Conservation (phyloP, 2,329 filamentous ascomycete species). For the Hypoxylon sp. region DNA sequence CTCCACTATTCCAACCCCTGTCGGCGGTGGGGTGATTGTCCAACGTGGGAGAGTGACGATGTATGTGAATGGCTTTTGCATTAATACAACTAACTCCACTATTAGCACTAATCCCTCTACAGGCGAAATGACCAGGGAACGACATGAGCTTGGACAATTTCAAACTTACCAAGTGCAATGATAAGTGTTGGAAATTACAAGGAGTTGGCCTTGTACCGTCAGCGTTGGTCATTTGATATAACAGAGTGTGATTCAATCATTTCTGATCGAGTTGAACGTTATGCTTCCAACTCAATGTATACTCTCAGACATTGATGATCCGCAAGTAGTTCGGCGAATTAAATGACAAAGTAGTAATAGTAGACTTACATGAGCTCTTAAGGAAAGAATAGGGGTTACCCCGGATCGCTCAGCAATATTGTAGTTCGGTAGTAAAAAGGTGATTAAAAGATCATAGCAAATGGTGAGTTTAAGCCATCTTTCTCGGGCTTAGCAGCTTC, state of each 20-base stretch:
- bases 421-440: constrained; percentile 1
- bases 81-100: constrained; percentile 50
- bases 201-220: constrained; percentile 33
- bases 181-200: constrained; percentile 42
- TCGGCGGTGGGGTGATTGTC: constrained; percentile 41
- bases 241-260: constrained; percentile 36
- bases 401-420: constrained; percentile 15
- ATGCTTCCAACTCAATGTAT: constrained; percentile 24
- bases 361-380: constrained; percentile 33
- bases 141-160: constrained; percentile 41
- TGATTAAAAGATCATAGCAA: constrained; percentile 9
- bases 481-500: constrained; percentile 18
- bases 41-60: constrained; percentile 42
- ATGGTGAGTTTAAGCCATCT: constrained; percentile 15
- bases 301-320: constrained; percentile 21
- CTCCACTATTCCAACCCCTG: constrained; percentile 41
- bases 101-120: constrained; percentile 46
- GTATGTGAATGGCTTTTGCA: constrained; percentile 43
- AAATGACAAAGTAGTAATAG: constrained; percentile 17
- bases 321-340: constrained; percentile 20
- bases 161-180: constrained; percentile 36
- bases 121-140: constrained; percentile 33
- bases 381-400: constrained; percentile 19
- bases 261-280: constrained; percentile 22
- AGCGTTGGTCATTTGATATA: constrained; percentile 28